Base-by-base conservation (phyloP, 495 filamentous ascomycete species). In the Aspergillus bridgeri region DNA sequence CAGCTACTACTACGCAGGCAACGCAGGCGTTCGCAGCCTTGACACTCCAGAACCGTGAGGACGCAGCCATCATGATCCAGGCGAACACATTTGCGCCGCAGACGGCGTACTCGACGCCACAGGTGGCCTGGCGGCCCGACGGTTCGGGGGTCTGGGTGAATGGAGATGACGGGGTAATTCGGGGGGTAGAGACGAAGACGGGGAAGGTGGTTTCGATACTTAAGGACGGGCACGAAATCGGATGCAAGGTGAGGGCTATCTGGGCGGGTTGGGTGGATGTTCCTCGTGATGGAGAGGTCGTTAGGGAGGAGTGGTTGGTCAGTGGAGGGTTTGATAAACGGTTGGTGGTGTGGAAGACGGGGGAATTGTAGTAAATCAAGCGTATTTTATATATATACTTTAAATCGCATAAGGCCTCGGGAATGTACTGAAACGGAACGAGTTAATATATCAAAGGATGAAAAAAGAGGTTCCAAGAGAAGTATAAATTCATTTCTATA, bases 241-340 rank as follows among this genome's bases (percentile, higher is more conserved):
- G 84, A 8, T 82, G 72, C 60, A 89, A 89, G 69, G 81, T 89
- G 25, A 69, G 86, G 43, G 82, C 81, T 60, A 71, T 89, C 29
- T 89, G 84, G 83, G 83, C 83, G 2, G 87, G 86, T 6, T 63
- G 57, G 60, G 77, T 87, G 29, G 61, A 71, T 52, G 67, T 67
- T 5, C 49, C 45, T n/a, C 44, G 63, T 17, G 62, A 68, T 22
- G 72, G 60, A 7, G 65, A 69, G 46, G 47, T 59, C 4, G 43
- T 42, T 25, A 62, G 57, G 48, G 70, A 79, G 59, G 86, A 89
- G 69, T 79, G 79, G 75, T 59, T 89, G 48, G 73, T 89, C 29
- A 87, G 83, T 73, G 86, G 86, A 5, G 87, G 84, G 8, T 89
- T 89, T 71, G 87, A 89, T 74, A 83, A 81, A 66, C 73, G 66